phyloP scores from a whole-genome alignment of 495 filamentous ascomycete species.

The Aspergillus cristatus region DNA sequence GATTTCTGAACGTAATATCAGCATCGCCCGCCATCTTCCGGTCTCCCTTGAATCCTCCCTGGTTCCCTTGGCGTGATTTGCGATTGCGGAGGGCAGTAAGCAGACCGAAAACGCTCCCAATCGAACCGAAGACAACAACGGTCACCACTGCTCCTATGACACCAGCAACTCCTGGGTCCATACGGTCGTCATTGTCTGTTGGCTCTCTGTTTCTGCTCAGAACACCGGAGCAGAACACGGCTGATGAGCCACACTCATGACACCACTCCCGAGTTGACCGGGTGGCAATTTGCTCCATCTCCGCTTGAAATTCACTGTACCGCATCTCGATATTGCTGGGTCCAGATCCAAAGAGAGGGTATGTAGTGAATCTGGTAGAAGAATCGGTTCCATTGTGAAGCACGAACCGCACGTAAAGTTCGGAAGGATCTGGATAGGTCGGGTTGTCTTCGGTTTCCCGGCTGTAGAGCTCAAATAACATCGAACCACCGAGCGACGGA shows the following conservation, averaged over 20 bases:
- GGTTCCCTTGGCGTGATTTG: slow-evolving; percentile 19
- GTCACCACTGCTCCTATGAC: slow-evolving; percentile 43
- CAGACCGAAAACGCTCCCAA: slow-evolving; percentile 24
- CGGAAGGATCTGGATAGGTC: slow-evolving; percentile 41
- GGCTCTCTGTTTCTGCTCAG: slow-evolving; percentile 2
- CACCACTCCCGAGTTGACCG: slow-evolving; percentile 60
- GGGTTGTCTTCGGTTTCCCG: slow-evolving; percentile 30
- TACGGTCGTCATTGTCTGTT: slow-evolving; percentile 7
- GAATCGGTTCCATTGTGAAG: slow-evolving; percentile 67
- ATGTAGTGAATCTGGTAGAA: slow-evolving; percentile 37
- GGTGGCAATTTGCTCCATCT: slow-evolving; percentile 54
- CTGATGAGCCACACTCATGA: slow-evolving; percentile 50
- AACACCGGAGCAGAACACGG: slow-evolving; percentile 47
- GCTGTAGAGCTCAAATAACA: slow-evolving; percentile 71
- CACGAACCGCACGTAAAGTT: slow-evolving; percentile 66
- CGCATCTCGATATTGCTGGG: slow-evolving; percentile 42
- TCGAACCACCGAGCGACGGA: slow-evolving; percentile 56
- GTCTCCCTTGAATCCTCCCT: slow-evolving; percentile 41
- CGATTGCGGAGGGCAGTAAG: slow-evolving; percentile 29
- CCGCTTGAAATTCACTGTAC: slow-evolving; percentile 52
- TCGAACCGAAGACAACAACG: slow-evolving; percentile 21
- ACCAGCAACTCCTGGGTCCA: slow-evolving; percentile 41
- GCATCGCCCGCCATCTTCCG: slow-evolving; percentile 40
- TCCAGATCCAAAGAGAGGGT: slow-evolving; percentile 57
- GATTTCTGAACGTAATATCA: slow-evolving; percentile 34